phyloP scores from a whole-genome alignment of 179 eudicot genomes.

The Gypsophila paniculata region DNA sequence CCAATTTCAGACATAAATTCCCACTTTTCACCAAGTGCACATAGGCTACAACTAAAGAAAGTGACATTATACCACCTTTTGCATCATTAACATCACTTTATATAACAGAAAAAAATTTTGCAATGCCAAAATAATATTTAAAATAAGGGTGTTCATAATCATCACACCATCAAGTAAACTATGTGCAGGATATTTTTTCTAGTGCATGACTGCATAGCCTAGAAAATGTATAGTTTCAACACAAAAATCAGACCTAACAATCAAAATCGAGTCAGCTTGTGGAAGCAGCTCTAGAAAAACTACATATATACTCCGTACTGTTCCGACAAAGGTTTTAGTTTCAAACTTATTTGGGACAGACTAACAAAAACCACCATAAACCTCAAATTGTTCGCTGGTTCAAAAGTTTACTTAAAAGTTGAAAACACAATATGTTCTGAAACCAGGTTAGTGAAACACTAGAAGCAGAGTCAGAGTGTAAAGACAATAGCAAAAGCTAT shows the following conservation, averaged over 20 bases:
- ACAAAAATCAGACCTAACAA: not conserved
- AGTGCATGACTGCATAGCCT: too few relatives aligned
- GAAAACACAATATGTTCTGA: not conserved
- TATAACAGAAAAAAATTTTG: not conserved
- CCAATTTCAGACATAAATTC: conserved; percentile 21
- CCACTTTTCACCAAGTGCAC: conserved; percentile 18
- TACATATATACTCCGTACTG: not conserved
- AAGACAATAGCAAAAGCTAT: conserved; percentile 17
- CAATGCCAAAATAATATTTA: not conserved
- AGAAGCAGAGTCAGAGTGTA: conserved; percentile 24
- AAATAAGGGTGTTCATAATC: not conserved
- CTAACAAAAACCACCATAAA: not conserved
- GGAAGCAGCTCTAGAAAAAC: not conserved
- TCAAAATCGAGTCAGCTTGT: not conserved
- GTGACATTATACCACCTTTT: not conserved
- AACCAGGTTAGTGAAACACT: conserved; percentile 19
- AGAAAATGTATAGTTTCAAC: not conserved
- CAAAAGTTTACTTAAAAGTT: not conserved
- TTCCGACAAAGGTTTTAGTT: not conserved
- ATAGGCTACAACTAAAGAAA: not conserved
- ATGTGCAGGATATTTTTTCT: not conserved
- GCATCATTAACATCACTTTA: not conserved
- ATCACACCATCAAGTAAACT: too few relatives aligned
- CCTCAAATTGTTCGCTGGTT: not conserved
- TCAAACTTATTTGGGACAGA: not conserved